These are phyloP conservation scores for Skeletonema menzelii DNA, from an alignment of 108 stramenopile genomes.

Conservation along the genomic window DNA sequence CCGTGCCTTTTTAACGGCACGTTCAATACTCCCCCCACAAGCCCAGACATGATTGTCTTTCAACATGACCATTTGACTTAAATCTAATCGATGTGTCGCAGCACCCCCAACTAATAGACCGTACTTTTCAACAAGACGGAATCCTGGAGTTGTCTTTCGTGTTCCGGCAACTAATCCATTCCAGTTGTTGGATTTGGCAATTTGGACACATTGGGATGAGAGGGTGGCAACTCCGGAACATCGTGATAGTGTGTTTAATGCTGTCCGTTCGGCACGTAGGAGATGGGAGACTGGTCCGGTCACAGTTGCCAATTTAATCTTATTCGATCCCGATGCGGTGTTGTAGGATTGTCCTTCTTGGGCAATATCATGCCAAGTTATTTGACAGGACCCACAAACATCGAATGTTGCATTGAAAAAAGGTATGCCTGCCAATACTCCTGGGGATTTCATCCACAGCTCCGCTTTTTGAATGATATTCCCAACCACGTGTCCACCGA, in stretches of 20 bases:
- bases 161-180: conserved; percentile 95
- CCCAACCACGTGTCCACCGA: conserved; percentile 97
- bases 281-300: conserved; percentile 86
- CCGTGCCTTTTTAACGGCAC: conserved; percentile 86
- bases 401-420: conserved; percentile 93
- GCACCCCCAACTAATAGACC: conserved; percentile 96
- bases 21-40: conserved; percentile 81
- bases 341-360: conserved; percentile 64
- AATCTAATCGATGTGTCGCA: conserved; percentile 93
- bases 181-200: conserved; percentile 74
- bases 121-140: conserved; percentile 98
- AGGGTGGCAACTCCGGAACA: conserved; percentile 96
- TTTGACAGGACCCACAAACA: conserved; percentile 69
- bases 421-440: conserved; percentile 93
- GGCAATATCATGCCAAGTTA: conserved; percentile 77
- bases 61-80: conserved; percentile 99
- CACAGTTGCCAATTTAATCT: conserved; percentile 87
- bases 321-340: conserved; percentile 35
- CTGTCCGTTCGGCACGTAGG: conserved; percentile 96
- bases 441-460: conserved; percentile 82
- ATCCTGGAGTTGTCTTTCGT: conserved; percentile 98
- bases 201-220: conserved; percentile 51
- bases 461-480: conserved; percentile 49
- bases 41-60: conserved; percentile 98
- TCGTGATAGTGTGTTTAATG: conserved; percentile 91